Evolutionary conservation across 148 eudicot species (phyloP), one percentile per base, ranked within the genome.

Genomic region (Chenopodium suecicum): DNA sequence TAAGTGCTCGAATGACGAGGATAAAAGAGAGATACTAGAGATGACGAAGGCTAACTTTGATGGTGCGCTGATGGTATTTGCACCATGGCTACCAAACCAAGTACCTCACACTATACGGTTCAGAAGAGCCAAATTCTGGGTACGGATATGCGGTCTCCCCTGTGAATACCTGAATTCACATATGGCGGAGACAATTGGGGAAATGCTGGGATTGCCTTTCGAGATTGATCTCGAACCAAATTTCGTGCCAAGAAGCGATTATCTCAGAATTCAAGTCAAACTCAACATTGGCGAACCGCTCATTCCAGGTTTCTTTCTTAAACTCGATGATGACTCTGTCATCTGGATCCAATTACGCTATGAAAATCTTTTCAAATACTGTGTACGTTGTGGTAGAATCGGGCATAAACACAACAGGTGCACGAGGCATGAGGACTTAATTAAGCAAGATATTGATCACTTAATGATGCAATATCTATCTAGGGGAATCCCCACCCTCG

Each of bases 271-370:
- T 4, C 4, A 22, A 3, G 65, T 62, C 4, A 2, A 5, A 7
- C 0, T 62, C 3, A 20, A 7, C 5, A 0, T 2, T 0, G n/a
- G 4, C 0, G 5, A 5, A 1, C 65, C 65, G 1, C 7, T 62
- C 0, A 20, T 62, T 7, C n/a, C n/a, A 0, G 25, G 65, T 3
- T 47, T 47, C 11, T 47, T 47, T 7, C 50, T 47, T 7, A 47
- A 47, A 9, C 5, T 47, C 1, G 8, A 47, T 9, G 11, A 47
- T 47, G 50, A 9, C 1, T 7, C 11, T 7, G 0, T 47, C 50
- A 7, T 19, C 4, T 62, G 65, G 65, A 7, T 62, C 0, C 65
- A 62, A 20, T 62, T 62, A 4, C 20, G 23, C 0, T 62, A 62
- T 62, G 65, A 62, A 5, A 7, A 62, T n/a, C 65, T 62, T 0